phyloP scores from a whole-genome alignment of 2,329 filamentous ascomycete genomes.

The Penicillium capsulatum region DNA sequence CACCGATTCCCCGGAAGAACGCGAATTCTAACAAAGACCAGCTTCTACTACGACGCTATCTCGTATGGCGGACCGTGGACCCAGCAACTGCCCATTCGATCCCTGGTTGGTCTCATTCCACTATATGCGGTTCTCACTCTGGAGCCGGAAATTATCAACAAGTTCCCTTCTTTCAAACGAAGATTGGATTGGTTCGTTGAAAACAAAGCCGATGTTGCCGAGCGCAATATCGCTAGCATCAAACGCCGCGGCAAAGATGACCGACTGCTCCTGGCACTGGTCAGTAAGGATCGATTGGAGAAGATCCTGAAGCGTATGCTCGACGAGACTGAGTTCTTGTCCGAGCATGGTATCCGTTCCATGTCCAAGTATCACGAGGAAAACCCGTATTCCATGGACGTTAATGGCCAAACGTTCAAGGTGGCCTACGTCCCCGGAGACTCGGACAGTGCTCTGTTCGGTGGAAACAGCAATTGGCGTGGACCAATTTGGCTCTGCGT shows the following conservation, averaged over 20 bases:
- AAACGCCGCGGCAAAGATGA: conserved; percentile 85
- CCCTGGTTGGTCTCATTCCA: conserved; percentile 87
- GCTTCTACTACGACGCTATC: conserved; percentile 98
- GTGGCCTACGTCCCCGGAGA: conserved; percentile 93
- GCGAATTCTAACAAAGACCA: conserved; percentile 20
- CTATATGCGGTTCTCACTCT: conserved; percentile 88
- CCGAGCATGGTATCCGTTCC: conserved; percentile 83
- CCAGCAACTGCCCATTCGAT: conserved; percentile 86
- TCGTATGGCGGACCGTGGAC: conserved; percentile 92
- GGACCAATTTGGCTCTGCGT: conserved; percentile 94
- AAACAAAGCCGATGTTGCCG: conserved; percentile 78
- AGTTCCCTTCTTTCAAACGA: conserved; percentile 88
- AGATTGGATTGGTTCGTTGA: conserved; percentile 91
- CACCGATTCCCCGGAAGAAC: neutral
- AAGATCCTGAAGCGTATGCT: conserved; percentile 89
- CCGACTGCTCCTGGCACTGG: conserved; percentile 79
- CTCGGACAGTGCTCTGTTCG: conserved; percentile 90
- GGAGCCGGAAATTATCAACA: conserved; percentile 89
- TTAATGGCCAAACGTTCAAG: conserved; percentile 83
- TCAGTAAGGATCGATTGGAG: conserved; percentile 86
- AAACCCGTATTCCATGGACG: conserved; percentile 89
- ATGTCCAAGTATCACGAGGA: conserved; percentile 89
- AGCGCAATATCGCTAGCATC: conserved; percentile 93
- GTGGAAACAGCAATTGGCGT: conserved; percentile 97
- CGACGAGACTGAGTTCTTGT: conserved; percentile 88